Conservation (phyloP, 331 rosid genomes). For the Malus hybrid region DNA sequence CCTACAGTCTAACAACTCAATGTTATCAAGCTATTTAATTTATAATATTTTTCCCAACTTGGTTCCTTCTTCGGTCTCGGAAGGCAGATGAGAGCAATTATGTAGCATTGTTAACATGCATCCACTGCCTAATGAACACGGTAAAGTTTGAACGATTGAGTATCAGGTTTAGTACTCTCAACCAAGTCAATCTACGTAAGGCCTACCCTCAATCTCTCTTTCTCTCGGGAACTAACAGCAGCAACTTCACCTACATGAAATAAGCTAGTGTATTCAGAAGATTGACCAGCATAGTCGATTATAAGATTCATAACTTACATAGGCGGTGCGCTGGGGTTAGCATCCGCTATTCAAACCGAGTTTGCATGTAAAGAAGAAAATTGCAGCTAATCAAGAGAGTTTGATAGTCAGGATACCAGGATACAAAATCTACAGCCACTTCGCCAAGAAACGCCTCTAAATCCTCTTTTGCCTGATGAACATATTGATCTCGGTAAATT, state of each 20-base stretch:
- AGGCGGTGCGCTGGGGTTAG: background rate
- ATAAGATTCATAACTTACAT: slow-evolving; percentile 20
- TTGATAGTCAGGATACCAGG: slow-evolving; percentile 12
- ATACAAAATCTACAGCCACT: slow-evolving; percentile 15
- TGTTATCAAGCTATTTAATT: background rate
- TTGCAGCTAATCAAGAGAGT: background rate
- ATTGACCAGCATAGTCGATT: background rate
- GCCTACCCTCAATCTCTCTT: background rate
- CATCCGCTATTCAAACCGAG: background rate
- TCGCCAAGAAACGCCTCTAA: slow-evolving; percentile 22
- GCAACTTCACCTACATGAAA: background rate
- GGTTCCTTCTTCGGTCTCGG: background rate
- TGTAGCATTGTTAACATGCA: background rate
- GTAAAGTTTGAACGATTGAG: background rate
- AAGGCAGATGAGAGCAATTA: background rate
- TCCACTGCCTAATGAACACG: background rate
- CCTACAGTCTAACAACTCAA: background rate
- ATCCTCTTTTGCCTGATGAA: slow-evolving; percentile 22
- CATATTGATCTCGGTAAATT: background rate
- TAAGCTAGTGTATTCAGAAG: background rate
- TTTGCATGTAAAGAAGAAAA: background rate
- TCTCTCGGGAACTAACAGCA: background rate
- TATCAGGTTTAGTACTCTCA: background rate
- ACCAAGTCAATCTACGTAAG: background rate
- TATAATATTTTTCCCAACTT: background rate